These are phyloP conservation scores for Aspergillus ostianus DNA, from an alignment of 495 filamentous ascomycete genomes.

Conservation along the genomic window DNA sequence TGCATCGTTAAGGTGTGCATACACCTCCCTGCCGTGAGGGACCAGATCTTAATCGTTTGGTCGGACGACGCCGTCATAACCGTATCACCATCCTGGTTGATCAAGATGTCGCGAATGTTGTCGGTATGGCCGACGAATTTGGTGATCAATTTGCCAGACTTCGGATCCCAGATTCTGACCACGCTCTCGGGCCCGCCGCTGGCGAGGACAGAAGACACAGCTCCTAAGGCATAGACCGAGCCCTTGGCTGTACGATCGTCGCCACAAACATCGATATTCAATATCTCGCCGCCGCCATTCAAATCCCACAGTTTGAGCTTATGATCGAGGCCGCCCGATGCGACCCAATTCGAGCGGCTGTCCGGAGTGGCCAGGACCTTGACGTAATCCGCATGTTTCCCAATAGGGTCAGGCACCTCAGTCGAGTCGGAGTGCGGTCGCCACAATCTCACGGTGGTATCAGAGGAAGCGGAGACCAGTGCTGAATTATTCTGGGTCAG, in stretches of 20 bases:
- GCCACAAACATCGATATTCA: conserved; percentile 82
- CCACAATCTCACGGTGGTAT: conserved; percentile 94
- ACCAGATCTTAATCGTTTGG: conserved; percentile 97
- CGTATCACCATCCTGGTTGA: conserved; percentile 83
- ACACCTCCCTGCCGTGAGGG: conserved; percentile 86
- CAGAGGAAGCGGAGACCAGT: conserved; percentile 90
- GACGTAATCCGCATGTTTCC: conserved; percentile 92
- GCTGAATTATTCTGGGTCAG: conserved; percentile 79
- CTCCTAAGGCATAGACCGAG: conserved; percentile 86
- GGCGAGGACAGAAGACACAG: conserved; percentile 72
- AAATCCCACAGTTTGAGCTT: conserved; percentile 93
- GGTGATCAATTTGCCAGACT: conserved; percentile 83
- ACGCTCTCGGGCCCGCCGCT: conserved; percentile 94
- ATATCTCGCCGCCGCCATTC: conserved; percentile 75
- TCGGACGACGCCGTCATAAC: conserved; percentile 95
- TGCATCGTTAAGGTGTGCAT: conserved; percentile 99
- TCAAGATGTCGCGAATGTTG: conserved; percentile 85
- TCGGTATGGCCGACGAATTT: conserved; percentile 99
- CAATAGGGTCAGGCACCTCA: conserved; percentile 74
- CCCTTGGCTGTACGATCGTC: conserved; percentile 82
- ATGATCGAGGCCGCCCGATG: conserved; percentile 91
- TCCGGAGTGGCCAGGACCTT: conserved; percentile 85
- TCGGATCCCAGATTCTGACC: conserved; percentile 90
- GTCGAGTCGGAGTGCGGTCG: conserved; percentile 72
- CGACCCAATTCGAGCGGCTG: conserved; percentile 77